phyloP scores from a whole-genome alignment of 202 grass and related monocot genomes.

The Bolboschoenoplectus hybrid region DNA sequence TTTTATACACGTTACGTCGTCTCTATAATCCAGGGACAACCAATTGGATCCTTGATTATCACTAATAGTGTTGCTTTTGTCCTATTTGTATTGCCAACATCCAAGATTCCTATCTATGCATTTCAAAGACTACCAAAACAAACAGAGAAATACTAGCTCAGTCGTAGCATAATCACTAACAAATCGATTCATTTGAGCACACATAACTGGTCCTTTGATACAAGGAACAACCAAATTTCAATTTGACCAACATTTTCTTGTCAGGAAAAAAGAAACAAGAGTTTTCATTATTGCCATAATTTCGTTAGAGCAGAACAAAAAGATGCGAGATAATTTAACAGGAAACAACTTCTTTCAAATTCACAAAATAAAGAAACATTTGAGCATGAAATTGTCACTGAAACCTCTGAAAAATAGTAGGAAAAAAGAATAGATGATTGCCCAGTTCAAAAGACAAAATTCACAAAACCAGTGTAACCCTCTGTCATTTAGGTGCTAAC shows the following conservation, averaged over 20 bases:
- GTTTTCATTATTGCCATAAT: background rate
- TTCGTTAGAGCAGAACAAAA: background rate
- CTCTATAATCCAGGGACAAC: background rate
- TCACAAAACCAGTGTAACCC: background rate
- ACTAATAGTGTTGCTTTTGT: background rate
- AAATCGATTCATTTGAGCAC: background rate
- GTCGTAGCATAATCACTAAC: background rate
- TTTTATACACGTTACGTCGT: background rate
- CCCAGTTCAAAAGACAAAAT: constrained; percentile 19
- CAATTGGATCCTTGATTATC: background rate
- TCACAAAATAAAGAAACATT: background rate
- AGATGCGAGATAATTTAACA: background rate
- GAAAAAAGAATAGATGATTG: background rate
- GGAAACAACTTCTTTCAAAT: background rate
- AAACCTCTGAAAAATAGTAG: background rate
- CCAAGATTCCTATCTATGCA: background rate
- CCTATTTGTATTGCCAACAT: background rate
- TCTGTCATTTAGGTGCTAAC: background rate
- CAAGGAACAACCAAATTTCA: background rate
- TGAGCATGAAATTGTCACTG: background rate
- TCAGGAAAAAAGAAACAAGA: no score
- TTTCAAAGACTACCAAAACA: background rate
- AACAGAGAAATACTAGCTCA: background rate
- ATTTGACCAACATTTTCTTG: no score
- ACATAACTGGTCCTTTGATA: background rate